Conservation (phyloP, 495 filamentous ascomycete genomes). For the Podospora appendiculata region DNA sequence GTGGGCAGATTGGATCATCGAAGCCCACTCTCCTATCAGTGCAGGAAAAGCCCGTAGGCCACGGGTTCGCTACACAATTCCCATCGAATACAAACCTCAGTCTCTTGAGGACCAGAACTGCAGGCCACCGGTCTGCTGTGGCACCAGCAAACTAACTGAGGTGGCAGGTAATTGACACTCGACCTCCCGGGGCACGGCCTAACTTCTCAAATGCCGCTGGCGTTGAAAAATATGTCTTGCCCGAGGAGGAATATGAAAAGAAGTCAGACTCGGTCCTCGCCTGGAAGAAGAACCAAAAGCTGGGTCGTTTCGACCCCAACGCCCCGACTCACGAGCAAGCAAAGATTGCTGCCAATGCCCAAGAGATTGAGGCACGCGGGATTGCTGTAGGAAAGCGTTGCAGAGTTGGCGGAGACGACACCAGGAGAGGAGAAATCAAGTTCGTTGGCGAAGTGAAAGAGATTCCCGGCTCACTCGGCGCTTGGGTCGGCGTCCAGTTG, state of each 20-base stretch:
- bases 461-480: slow-evolving; percentile 61
- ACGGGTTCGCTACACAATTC: too few species aligned
- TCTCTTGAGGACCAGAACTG: too few species aligned
- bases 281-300: slow-evolving; percentile 85
- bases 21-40: too few species aligned
- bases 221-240: slow-evolving; percentile 81
- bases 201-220: slow-evolving; percentile 73
- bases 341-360: slow-evolving; percentile 56
- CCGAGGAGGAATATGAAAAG: slow-evolving; percentile 70
- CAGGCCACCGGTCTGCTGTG: neutral
- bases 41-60: too few species aligned
- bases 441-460: slow-evolving; percentile 77
- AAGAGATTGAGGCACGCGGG: slow-evolving; percentile 59
- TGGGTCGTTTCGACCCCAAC: slow-evolving; percentile 89
- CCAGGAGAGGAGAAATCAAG: slow-evolving; percentile 72
- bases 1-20: too few species aligned
- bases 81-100: too few species aligned
- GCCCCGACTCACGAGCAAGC: slow-evolving; percentile 63
- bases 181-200: slow-evolving; percentile 58
- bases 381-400: slow-evolving; percentile 60
- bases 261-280: slow-evolving; percentile 81
- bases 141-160: slow-evolving; percentile 8
- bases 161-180: slow-evolving; percentile 68
- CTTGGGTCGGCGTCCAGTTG: slow-evolving; percentile 80
- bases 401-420: slow-evolving; percentile 54